Evolutionary conservation across 441 rosid species (phyloP).

Genomic region (Erodium moschatum): DNA sequence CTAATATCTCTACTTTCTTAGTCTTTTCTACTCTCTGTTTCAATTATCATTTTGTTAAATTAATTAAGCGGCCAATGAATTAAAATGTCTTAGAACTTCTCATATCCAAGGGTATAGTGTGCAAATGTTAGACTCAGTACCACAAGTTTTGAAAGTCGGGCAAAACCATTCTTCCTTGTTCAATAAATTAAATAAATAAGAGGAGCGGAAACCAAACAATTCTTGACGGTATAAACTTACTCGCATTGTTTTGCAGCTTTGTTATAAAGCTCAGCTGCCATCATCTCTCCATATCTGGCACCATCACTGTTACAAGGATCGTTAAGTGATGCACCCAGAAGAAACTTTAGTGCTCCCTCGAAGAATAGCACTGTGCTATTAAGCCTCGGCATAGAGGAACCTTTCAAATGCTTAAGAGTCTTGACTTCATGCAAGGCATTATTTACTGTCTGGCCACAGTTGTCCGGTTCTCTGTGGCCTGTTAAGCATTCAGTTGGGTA

Average conservation of each 20-base stretch:
- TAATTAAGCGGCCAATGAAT: neutral
- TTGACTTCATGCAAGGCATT: slow-evolving; percentile 3
- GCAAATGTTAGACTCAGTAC: neutral
- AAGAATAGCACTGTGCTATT: neutral
- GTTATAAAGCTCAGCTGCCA: slow-evolving; percentile 5
- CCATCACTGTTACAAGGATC: slow-evolving; percentile 7
- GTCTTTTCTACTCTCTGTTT: neutral
- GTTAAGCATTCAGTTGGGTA: neutral
- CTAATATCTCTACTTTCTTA: neutral
- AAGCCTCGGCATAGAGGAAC: neutral
- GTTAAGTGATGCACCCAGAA: slow-evolving; percentile 7
- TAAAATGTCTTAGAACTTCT: neutral
- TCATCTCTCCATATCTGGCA: slow-evolving; percentile 9
- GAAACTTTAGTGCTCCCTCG: slow-evolving; percentile 7
- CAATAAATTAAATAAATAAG: neutral
- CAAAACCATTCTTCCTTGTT: no score
- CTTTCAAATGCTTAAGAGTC: neutral
- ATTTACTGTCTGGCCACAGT: neutral
- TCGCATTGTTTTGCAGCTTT: slow-evolving; percentile 6
- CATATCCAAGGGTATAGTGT: neutral
- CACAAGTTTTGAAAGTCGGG: neutral
- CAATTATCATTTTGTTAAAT: neutral
- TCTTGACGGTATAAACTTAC: neutral
- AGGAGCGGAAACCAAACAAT: neutral
- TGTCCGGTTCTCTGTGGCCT: neutral